phyloP scores from a whole-genome alignment of 2,329 filamentous ascomycete genomes.

The Zelopaecilomyces penicillatus region DNA sequence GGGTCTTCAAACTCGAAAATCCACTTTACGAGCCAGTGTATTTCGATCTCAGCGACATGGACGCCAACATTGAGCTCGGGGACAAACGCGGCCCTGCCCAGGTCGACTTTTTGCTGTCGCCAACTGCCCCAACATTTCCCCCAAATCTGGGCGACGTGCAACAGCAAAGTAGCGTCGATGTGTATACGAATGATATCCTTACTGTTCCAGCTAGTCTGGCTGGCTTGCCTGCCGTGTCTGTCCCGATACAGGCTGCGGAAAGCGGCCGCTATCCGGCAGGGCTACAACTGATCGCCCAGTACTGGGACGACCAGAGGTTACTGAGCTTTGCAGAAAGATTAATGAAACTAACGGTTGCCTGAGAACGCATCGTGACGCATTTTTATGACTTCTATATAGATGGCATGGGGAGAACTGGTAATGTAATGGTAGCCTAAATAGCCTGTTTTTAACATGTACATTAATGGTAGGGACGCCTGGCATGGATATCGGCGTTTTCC shows the following conservation, averaged over 20 bases:
- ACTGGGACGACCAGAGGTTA: constrained; percentile 62
- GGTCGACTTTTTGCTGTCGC: constrained; percentile 81
- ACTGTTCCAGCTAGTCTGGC: constrained; percentile 92
- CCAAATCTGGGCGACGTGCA: constrained; percentile 54
- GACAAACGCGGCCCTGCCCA: constrained; percentile 50
- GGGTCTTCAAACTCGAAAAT: constrained; percentile 62
- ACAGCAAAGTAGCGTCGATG: constrained; percentile 53
- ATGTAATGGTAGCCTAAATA: too few relatives aligned
- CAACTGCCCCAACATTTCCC: constrained; percentile 72
- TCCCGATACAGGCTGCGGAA: constrained; percentile 46
- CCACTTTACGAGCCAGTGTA: constrained; percentile 50
- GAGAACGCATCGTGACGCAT: not conserved
- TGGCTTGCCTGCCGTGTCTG: constrained; percentile 77
- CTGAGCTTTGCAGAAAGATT: constrained; percentile 48
- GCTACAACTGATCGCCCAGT: constrained; percentile 74
- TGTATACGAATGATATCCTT: constrained; percentile 89
- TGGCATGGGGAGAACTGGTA: too few relatives aligned
- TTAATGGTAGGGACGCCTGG: not conserved
- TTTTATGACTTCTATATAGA: not conserved
- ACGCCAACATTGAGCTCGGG: constrained; percentile 41
- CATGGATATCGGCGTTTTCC: too few relatives aligned
- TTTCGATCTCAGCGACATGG: constrained; percentile 54
- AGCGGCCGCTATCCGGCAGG: constrained; percentile 35
- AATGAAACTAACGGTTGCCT: constrained; percentile 19
- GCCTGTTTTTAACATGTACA: not conserved